Percentiles rank a stretch among this genome's conserved stretches.
These are phyloP conservation scores for Linum lewisii DNA, from an alignment of 345 rosid species.

Conservation along the genomic window DNA sequence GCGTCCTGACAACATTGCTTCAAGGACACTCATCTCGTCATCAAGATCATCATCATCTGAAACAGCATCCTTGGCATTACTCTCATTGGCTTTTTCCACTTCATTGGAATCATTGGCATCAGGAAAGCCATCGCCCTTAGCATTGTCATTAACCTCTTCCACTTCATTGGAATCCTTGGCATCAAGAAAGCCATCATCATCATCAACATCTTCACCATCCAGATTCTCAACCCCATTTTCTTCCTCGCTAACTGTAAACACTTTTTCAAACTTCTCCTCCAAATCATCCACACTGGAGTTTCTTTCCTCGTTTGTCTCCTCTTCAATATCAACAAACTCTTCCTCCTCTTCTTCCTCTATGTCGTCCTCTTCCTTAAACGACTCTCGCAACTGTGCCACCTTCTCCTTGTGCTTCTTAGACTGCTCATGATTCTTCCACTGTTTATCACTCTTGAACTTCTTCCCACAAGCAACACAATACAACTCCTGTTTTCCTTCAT, in stretches of 20 bases:
- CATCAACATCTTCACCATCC: conserved; percentile 25
- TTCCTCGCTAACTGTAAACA: conserved; percentile 25
- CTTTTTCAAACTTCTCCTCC: conserved; percentile 40
- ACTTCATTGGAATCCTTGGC: conserved; percentile 15
- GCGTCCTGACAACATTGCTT: conserved; percentile 54
- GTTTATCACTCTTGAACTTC: conserved; percentile 90
- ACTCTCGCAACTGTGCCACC: conserved; percentile 63
- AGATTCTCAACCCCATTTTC: conserved; percentile 18
- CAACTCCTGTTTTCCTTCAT: conserved; percentile 33
- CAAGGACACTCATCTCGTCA: conserved; percentile 50
- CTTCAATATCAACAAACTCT: conserved; percentile 17
- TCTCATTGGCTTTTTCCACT: neutral
- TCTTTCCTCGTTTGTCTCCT: conserved; percentile 7
- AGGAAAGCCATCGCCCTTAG: conserved; percentile 28
- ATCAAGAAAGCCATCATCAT: conserved; percentile 27
- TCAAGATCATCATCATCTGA: conserved; percentile 23
- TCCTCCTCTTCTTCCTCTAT: conserved; percentile 17
- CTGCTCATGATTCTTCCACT: conserved; percentile 96
- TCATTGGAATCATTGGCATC: conserved; percentile 17
- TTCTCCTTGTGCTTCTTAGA: conserved; percentile 95
- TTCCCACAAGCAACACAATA: conserved; percentile 84
- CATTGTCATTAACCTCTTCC: conserved; percentile 2
- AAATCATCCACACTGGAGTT: conserved; percentile 18
- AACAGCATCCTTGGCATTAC: conserved; percentile 10
- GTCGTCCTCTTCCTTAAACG: conserved; percentile 42